phyloP scores from a whole-genome alignment of 164 flowering plant species.

The Paratinospora sagittata region DNA sequence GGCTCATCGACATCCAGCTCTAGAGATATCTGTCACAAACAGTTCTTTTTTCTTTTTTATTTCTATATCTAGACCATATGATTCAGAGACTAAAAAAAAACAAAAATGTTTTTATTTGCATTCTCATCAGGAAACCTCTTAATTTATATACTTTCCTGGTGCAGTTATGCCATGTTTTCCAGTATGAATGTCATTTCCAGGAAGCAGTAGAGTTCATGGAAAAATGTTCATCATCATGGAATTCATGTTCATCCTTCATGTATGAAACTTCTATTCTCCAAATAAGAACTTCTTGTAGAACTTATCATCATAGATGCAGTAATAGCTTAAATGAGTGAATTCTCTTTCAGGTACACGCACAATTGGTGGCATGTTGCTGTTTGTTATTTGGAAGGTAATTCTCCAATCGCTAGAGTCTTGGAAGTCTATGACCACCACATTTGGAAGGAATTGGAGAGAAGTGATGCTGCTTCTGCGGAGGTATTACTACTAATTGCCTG shows the following conservation, averaged over 20 bases:
- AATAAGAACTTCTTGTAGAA: not conserved
- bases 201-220: constrained; percentile 94
- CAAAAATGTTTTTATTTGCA: not conserved
- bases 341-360: constrained; percentile 63
- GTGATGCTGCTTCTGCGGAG: constrained; percentile 54
- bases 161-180: constrained; percentile 95
- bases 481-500: constrained; percentile 26
- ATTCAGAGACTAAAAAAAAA: not conserved
- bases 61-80: not conserved
- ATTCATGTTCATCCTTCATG: constrained; percentile 70
- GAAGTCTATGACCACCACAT: constrained; percentile 67
- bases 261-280: constrained; percentile 19
- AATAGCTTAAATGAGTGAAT: constrained; percentile 8
- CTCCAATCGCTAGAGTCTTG: constrained; percentile 45
- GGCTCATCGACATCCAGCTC: not conserved
- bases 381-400: constrained; percentile 84
- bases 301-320: not conserved
- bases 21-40: not conserved
- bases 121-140: not conserved
- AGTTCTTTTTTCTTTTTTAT: not conserved
- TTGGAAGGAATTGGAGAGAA: constrained; percentile 72
- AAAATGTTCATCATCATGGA: constrained; percentile 73
- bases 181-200: constrained; percentile 64
- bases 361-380: constrained; percentile 99
- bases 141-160: not conserved